Conservation (phyloP, 2,329 filamentous ascomycete genomes). For the Aspergillus oerlinghausenensis region DNA sequence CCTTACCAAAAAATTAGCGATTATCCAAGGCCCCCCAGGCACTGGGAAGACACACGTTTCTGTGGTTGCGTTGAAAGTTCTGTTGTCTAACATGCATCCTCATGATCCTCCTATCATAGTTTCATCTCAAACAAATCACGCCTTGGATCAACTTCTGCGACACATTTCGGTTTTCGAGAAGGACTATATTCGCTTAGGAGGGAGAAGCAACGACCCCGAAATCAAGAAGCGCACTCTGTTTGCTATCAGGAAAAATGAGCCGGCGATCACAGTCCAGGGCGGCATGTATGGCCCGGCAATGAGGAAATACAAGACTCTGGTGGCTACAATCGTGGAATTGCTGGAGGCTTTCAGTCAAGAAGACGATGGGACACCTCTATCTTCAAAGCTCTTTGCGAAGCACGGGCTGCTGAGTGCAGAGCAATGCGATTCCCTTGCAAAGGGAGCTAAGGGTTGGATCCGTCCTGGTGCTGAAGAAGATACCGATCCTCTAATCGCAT, state of each 20-base stretch:
- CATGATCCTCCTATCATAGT: conserved; percentile 68
- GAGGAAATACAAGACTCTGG: conserved; percentile 41
- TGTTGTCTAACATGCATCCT: conserved; percentile 55
- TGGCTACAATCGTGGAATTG: conserved; percentile 38
- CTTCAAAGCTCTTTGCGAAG: conserved; percentile 50
- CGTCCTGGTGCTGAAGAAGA: conserved; percentile 26
- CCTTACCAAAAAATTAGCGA: conserved; percentile 64
- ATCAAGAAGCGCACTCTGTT: conserved; percentile 65
- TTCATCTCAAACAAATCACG: conserved; percentile 85
- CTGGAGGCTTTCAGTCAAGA: conserved; percentile 40
- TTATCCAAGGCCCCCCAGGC: conserved; percentile 79
- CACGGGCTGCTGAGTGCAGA: conserved; percentile 56
- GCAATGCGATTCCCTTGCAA: conserved; percentile 60
- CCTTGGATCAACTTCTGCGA: conserved; percentile 72
- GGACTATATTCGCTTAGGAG: conserved; percentile 64
- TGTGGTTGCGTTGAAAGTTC: conserved; percentile 62
- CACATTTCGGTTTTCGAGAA: conserved; percentile 60
- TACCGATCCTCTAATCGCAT: conserved; percentile 45
- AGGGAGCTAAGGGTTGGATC: conserved; percentile 44
- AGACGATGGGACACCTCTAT: conserved; percentile 43
- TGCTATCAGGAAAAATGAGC: conserved; percentile 48
- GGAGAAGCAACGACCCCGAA: conserved; percentile 60
- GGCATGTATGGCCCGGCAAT: conserved; percentile 38
- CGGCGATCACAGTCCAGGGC: conserved; percentile 34
- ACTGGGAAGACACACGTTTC: conserved; percentile 81